Base-by-base conservation (phyloP, 345 rosid genomes). In the Anacardium occidentale region DNA sequence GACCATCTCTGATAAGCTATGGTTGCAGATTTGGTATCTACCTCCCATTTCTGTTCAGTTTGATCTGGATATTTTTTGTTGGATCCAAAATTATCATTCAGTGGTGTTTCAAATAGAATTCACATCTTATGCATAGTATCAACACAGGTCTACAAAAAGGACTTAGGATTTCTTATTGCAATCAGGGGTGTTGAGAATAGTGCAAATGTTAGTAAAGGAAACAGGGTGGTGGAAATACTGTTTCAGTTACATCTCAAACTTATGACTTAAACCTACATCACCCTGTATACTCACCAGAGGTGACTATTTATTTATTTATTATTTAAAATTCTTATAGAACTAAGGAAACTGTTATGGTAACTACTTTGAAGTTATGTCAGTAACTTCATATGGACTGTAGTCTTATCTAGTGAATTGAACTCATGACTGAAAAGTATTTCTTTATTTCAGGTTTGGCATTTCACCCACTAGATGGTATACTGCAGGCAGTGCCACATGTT, bases 381-480 rank as follows among this genome's bases (percentile, higher is more conserved):
- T 29, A 29, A 32, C 45, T 59, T 60, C 15, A 37, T 18, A 29
- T 60, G 64, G 10, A 14, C 64, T 14, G 18, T 17, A 32, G 53
- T n/a, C 48, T 40, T 53, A 37, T 55, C 54, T 55, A 14, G 52
- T 42, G 8, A 65, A 5, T 48, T 55, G 44, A 22, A 60, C 24
- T 50, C 12, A n/a, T 58, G 63, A 54, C 58, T 17, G 2, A 48
- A 45, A 64, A 54, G 61, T 5, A 17, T 26, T 52, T 59, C 4
- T 61, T 51, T 77, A 32, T 72, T 61, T 57, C 83, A 94, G 98
- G 99, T 78, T 82, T 92, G 85, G 99, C 99, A 3, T 85, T 92
- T 82, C 91, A 95, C 75, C 99, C 99, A 4, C 2, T 91, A 34
- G 98, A 95, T 14, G 99, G 99, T 60, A 91, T 95, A 64, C 89